Percentiles rank a stretch among this genome's conserved stretches.
Conservation (phyloP, 805 yeast genomes). For the Torulaspora gathmanii region DNA sequence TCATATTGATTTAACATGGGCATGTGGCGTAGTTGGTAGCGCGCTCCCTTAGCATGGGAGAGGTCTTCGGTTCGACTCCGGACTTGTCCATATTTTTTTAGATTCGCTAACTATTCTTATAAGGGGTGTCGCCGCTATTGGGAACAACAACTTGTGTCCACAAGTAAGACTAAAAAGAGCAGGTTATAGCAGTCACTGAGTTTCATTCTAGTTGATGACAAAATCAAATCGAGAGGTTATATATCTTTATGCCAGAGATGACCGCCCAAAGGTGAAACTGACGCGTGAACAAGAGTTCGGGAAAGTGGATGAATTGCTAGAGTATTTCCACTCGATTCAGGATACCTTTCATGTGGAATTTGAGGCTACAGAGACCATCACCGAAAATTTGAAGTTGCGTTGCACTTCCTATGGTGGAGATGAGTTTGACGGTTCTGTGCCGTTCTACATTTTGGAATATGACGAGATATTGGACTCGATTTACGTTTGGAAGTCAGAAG, state of each 20-base stretch:
- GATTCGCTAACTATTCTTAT: neutral
- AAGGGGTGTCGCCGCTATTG: neutral
- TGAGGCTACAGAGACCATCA: constrained; percentile 25
- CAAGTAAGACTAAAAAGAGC: neutral
- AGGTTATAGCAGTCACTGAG: neutral
- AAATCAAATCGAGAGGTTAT: constrained; percentile 18
- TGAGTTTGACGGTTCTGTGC: constrained; percentile 13
- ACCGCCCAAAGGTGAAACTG: constrained; percentile 25
- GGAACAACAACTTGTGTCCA: neutral
- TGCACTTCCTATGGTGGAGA: constrained; percentile 17
- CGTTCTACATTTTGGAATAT: constrained; percentile 29
- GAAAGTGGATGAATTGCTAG: constrained; percentile 11
- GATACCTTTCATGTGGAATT: constrained; percentile 28
- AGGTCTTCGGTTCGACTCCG: constrained; percentile 80
- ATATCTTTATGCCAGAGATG: constrained; percentile 27
- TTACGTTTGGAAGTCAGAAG: constrained; percentile 30
- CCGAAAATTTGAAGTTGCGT: constrained; percentile 29
- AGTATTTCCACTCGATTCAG: constrained; percentile 25
- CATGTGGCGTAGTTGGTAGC: constrained; percentile 83
- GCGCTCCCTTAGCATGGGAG: constrained; percentile 78
- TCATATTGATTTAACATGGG: constrained; percentile 36
- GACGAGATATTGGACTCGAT: constrained; percentile 20
- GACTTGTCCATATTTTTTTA: constrained; percentile 53
- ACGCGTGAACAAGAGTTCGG: constrained; percentile 21
- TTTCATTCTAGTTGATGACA: constrained; percentile 5